Evolutionary conservation across 352 stramenopile species (phyloP), one percentile per base, ranked within the genome.

Genomic region (Globisporangium splendens): DNA sequence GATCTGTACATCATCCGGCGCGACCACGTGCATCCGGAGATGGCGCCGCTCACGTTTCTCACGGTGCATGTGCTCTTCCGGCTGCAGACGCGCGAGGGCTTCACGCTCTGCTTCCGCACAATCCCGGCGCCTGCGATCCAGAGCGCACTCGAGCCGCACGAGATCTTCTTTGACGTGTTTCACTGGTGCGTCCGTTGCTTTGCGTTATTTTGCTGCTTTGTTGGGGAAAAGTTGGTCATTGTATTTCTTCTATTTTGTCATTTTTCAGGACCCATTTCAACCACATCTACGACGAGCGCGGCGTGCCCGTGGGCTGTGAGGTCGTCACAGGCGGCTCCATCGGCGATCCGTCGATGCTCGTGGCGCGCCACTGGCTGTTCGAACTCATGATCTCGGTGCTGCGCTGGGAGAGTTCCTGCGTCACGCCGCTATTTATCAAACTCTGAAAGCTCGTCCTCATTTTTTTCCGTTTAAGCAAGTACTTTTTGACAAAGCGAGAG

Each of bases 361-460:
- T 74, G 17, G 72, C 70, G 48, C 70, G 79, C 49, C 71, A 86
- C 59, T 88, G 79, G 79, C 63, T 89, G 10, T 82, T 88, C 22
- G 79, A 89, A 68, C 65, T 89, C 52, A 78, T 85, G 48, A 66
- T 82, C 46, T 83, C 73, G 20, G 77, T 88, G 13, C 35, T 89
- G 59, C 71, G 73, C 20, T 89, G 77, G 77, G 79, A 90, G 50
- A 73, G 63, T 54, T 63, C 61, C 56, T 79, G 69, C 43, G 71
- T 83, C 43, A 69, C 59, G 18, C 74, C 72, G 18, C 64, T 83
- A 17, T 83, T 83, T 65, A 66, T 83, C 42, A 73, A 77, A 43
- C 20, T 60, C 4, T 59, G 46, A 50, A 43, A n/a, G 33, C n/a
- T n/a, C n/a, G n/a, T n/a, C n/a, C n/a, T n/a, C n/a, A n/a, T n/a